phyloP scores from a whole-genome alignment of 306 rosid genomes.

The Vigna hirtella region DNA sequence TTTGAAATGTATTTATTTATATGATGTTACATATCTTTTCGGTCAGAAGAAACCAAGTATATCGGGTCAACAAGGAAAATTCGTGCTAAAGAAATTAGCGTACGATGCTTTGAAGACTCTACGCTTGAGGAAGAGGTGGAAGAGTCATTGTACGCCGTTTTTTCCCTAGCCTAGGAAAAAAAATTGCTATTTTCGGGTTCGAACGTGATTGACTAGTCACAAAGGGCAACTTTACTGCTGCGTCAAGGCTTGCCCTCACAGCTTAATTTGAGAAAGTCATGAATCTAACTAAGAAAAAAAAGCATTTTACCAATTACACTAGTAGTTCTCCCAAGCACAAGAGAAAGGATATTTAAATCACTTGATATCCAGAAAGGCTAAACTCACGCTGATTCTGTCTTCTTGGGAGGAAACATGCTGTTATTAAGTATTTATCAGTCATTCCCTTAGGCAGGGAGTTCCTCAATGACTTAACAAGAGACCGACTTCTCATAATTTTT shows the following conservation, averaged over 20 bases:
- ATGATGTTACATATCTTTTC: not conserved
- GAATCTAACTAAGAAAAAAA: not conserved
- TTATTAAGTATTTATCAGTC: not conserved
- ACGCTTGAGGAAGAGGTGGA: not conserved
- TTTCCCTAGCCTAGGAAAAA: too few species aligned
- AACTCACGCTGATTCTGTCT: not conserved
- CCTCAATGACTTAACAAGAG: not conserved
- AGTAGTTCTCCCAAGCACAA: not conserved
- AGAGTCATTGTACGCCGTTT: not conserved
- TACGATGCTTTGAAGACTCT: too few species aligned
- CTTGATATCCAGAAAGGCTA: not conserved
- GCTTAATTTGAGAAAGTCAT: too few species aligned
- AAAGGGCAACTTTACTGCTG: too few species aligned
- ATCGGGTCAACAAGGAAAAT: not conserved
- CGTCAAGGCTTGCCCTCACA: too few species aligned
- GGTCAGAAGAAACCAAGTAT: not conserved
- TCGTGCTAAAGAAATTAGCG: not conserved
- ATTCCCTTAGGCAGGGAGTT: not conserved
- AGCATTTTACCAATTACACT: not conserved
- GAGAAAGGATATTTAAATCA: not conserved
- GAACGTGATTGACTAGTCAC: too few species aligned
- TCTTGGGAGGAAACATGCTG: not conserved
- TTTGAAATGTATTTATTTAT: not conserved
- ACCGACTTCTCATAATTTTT: conserved; percentile 21
- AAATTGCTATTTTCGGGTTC: too few species aligned